phyloP scores from a whole-genome alignment of 331 rosid species.

The Quercus tomentella region DNA sequence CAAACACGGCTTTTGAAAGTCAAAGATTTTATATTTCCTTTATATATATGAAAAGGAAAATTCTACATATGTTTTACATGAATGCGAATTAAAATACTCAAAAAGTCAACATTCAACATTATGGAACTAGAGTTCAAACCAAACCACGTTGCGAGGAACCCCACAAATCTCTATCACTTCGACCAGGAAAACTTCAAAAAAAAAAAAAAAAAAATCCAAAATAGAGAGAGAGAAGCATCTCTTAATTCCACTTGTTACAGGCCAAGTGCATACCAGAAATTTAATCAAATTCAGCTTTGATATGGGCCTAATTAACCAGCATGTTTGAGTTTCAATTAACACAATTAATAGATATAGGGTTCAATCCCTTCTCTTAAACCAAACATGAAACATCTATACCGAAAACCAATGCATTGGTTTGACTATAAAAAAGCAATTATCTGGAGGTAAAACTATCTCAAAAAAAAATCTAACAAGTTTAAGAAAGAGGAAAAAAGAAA shows the following conservation, averaged over 20 bases:
- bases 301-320: too few species aligned
- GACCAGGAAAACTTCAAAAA: neutral
- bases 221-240: neutral
- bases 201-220: neutral
- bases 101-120: neutral
- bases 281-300: neutral
- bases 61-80: neutral
- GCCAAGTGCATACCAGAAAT: neutral
- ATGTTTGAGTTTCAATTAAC: neutral
- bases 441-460: too few species aligned
- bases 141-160: neutral
- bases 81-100: neutral
- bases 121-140: neutral
- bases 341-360: too few species aligned
- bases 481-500: neutral
- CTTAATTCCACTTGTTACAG: neutral
- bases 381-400: too few species aligned
- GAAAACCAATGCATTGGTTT: too few species aligned
- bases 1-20: conserved; percentile 9
- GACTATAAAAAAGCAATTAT: too few species aligned
- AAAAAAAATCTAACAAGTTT: neutral
- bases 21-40: neutral
- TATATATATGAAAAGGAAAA: neutral
- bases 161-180: neutral
- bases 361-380: too few species aligned